Base-by-base conservation (phyloP, 768 basidiomycete genomes). In the Trametes cubensis region DNA sequence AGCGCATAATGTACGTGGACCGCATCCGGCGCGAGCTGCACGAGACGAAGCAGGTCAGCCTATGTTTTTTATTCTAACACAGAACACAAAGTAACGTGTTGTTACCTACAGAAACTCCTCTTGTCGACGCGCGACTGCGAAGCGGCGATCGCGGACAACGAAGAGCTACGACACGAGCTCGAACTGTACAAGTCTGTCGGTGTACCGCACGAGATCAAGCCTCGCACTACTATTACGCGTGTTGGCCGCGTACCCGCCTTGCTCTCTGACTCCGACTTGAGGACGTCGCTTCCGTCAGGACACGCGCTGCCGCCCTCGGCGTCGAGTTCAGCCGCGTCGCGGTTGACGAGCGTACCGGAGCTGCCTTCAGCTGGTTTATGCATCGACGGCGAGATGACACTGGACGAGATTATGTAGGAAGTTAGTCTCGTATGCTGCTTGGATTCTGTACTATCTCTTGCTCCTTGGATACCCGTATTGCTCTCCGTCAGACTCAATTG, bases 1-100 rank as follows among this genome's bases (percentile, higher is more conserved):
- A 96, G 73, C 84, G 86, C 61, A 94, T 97, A 68, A 79, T 86
- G 72, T 95, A 96, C 67, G 86, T 97, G 17, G 95, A 95, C 61
- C 81, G 86, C 56, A 85, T 97, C 55, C 81, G 94, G 39, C 78
- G 82, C 58, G 94, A 96, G 71, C 76, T 95, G 51, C 85, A 91
- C 2, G 87, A 92, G 58, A 80, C 83, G 6, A 94, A 93, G 73
- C 89, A 92, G 74, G 94, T 92, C 63, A 61, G 87, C 76, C n/a
- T n/a, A n/a, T n/a, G n/a, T n/a, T n/a, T n/a, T n/a, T n/a, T n/a
- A n/a, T n/a, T n/a, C n/a, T n/a, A n/a, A n/a, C n/a, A n/a, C n/a
- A n/a, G n/a, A n/a, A n/a, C n/a, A n/a, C n/a, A n/a, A n/a, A n/a
- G n/a, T n/a, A n/a, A n/a, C n/a, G n/a, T n/a, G 28, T 28, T 3